These are phyloP conservation scores for Pharus latifolius DNA, from an alignment of 176 grass and related monocot genomes.

Conservation along the genomic window DNA sequence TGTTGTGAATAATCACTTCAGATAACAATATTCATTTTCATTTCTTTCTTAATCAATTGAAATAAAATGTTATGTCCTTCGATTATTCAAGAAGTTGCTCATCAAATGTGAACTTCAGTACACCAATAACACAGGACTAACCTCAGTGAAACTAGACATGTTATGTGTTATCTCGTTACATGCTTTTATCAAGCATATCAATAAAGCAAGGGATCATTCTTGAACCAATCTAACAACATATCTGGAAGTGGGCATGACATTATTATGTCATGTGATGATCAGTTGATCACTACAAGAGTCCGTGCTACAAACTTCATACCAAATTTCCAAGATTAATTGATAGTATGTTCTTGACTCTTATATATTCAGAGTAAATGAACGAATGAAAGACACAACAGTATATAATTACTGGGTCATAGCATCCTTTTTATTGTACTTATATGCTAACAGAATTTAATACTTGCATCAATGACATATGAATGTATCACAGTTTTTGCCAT, in stretches of 20 bases:
- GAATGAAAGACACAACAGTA: not conserved
- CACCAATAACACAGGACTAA: not conserved
- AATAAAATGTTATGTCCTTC: not conserved
- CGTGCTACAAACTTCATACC: not conserved
- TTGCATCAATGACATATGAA: not conserved
- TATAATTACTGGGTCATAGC: not conserved
- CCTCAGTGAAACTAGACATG: not conserved
- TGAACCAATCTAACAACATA: not conserved
- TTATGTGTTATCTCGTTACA: not conserved
- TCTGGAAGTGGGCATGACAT: not conserved
- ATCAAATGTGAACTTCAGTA: not conserved
- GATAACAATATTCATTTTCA: not conserved
- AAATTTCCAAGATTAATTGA: not conserved
- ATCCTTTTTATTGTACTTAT: not conserved
- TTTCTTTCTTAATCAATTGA: not conserved
- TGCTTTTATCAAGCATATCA: conserved; percentile 3
- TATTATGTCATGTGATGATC: not conserved
- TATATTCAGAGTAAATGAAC: not conserved
- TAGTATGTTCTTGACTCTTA: not conserved
- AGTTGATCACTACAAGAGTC: not conserved
- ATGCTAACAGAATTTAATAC: not conserved
- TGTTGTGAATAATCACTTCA: conserved; percentile 27
- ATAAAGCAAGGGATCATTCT: not conserved
- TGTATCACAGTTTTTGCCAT: not conserved
- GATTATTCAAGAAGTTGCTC: not conserved